These are phyloP conservation scores for Solanum etuberosum DNA, from an alignment of 257 asterid species.

Conservation along the genomic window DNA sequence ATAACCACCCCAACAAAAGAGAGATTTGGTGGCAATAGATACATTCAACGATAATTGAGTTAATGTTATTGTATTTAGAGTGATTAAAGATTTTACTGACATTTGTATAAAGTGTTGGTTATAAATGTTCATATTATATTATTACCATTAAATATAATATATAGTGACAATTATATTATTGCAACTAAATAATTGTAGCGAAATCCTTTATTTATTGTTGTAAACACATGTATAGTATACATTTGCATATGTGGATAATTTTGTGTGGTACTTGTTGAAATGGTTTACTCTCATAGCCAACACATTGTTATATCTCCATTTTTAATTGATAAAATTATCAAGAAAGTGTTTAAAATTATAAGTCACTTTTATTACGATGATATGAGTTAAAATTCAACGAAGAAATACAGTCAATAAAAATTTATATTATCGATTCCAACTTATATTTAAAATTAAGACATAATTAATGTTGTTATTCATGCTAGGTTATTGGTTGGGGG, in stretches of 20 bases:
- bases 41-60: no score
- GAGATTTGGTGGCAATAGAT: no score
- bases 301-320: background rate
- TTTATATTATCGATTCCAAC: background rate
- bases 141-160: no score
- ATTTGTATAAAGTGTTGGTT: no score
- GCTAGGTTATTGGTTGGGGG: no score
- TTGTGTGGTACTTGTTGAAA: background rate
- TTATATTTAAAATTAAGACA: background rate
- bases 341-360: background rate
- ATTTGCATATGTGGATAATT: background rate
- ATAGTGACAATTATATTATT: no score
- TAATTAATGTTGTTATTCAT: background rate
- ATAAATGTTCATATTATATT: no score
- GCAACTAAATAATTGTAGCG: no score
- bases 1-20: background rate
- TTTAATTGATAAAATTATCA: background rate
- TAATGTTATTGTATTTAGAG: no score
- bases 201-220: no score
- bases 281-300: background rate
- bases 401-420: background rate
- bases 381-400: background rate
- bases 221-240: no score
- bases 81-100: no score
- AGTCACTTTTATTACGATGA: background rate